Evolutionary conservation across 1,284 basidiomycete genomes (phyloP), one percentile per base, ranked within the genome.

Genomic region (Tilletiopsis washingtonensis): DNA sequence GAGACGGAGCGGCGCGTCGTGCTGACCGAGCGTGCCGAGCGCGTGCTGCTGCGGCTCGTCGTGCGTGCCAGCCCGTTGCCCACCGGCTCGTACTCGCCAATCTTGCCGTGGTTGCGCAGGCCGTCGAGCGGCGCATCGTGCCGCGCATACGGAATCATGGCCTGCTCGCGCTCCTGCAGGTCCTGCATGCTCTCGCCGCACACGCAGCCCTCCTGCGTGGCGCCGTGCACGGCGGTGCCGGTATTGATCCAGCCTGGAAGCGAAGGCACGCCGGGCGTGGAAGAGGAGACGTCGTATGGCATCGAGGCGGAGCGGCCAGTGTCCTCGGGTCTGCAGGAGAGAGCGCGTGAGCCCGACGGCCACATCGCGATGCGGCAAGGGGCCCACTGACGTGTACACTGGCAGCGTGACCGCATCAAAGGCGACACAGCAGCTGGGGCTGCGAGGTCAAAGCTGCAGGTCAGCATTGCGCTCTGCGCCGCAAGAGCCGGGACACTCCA

Each of bases 391-490:
- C n/a, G n/a, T n/a, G 52, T 73, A 73, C 2, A 62, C 54, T 1
- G 70, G 70, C 19, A 73, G 45, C 24, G 64, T 69, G 7, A 71
- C 70, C 4, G 67, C 67, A 40, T 73, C 67, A 40, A 66, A 64
- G n/a, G 70, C 70, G 32, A 70, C 71, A 39, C 70, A 73, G 57
- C 70, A 73, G 19, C 56, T 59, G 2, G 70, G 70, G n/a, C n/a
- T n/a, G n/a, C n/a, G n/a, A n/a, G n/a, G n/a, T n/a, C n/a, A n/a
- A n/a, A n/a, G n/a, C n/a, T n/a, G n/a, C n/a, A n/a, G n/a, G n/a
- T n/a, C n/a, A n/a, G n/a, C n/a, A n/a, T n/a, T n/a, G n/a, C n/a
- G n/a, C n/a, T n/a, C n/a, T n/a, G n/a, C n/a, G n/a, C n/a, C n/a
- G n/a, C n/a, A n/a, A n/a, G n/a, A n/a, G n/a, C n/a, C n/a, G n/a